A percentile compares a stretch with the other conserved stretches of the same genome.
Evolutionary conservation across 305 asterid species (phyloP).

Genomic region (Rubia tinctorum): DNA sequence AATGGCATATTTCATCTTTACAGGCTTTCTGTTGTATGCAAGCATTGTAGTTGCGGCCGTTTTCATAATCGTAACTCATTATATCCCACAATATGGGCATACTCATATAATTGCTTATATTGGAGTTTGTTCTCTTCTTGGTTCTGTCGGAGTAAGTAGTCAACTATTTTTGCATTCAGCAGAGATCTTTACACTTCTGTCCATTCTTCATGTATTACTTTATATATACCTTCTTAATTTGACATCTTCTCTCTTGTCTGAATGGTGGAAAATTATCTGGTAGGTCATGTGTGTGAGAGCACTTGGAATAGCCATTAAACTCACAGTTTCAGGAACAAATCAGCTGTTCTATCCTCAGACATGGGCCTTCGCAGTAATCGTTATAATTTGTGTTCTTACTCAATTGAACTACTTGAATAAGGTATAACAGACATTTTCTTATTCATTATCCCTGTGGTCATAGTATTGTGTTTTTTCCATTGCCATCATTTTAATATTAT

Average conservation of each 20-base stretch:
- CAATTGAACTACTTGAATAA: conserved; percentile 88
- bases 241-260: conserved; percentile 3
- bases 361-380: conserved; percentile 79
- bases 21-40: conserved; percentile 76
- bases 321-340: conserved; percentile 40
- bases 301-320: conserved; percentile 82
- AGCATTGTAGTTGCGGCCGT: conserved; percentile 69
- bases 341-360: conserved; percentile 38
- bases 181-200: neutral
- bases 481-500: neutral
- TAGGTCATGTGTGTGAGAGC: conserved; percentile 98
- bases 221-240: neutral
- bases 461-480: neutral
- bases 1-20: conserved; percentile 22
- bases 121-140: conserved; percentile 81
- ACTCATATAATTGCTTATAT: conserved; percentile 79
- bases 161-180: conserved; percentile 9
- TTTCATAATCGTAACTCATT: conserved; percentile 66
- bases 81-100: conserved; percentile 84
- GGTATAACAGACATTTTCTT: conserved; percentile 35
- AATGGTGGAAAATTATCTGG: conserved; percentile 16
- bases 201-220: neutral
- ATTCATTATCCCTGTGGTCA: neutral
- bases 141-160: conserved; percentile 78
- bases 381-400: conserved; percentile 58